Evolutionary conservation across 441 rosid species (phyloP), one percentile per base, ranked within the genome.

Genomic region (Gossypium davidsonii): DNA sequence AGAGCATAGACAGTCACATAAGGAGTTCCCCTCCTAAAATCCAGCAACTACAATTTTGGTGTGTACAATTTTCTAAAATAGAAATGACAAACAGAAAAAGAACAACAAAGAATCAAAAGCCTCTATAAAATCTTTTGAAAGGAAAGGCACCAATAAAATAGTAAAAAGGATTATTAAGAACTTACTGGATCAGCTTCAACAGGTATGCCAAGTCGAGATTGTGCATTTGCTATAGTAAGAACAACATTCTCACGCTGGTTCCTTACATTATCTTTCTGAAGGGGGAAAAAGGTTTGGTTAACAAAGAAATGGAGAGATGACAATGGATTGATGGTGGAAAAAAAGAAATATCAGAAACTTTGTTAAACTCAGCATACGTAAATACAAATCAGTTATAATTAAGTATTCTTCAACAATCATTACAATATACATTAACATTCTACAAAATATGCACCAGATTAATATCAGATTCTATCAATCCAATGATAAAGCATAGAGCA

Each of bases 221-320:
- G 99, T 76, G 97, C 92, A 78, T 96, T 96, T 78, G 99, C 96
- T 39, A 96, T 74, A 18, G 86, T 67, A 80, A 96, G 98, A 81
- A 93, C 88, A 76, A 91, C 82, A 88, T 96, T 90, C 84, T 96
- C 98, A 73, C 98, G 89, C 75, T 96, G 99, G 81, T 96, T 96
- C 88, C 94, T 86, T 64, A 90, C 79, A 78, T 92, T 96, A 79
- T 91, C 98, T 78, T 85, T 89, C 99, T 96, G 94, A 78, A 79
- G 71, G 66, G 55, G 44, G 53, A 58, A 61, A 62, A 49, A 37
- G 73, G 44, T 26, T 75, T 79, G 60, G 56, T 4, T 39, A 57
- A 14, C 31, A 23, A 71, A 42, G 71, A 74, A 73, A 70, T 34
- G 21, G 28, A 17, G 67, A 46, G 62, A 26, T 11, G 20, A 26